Evolutionary conservation across 257 asterid genomes (phyloP), one percentile per base, ranked within the genome.

Genomic region (Vinca minor): DNA sequence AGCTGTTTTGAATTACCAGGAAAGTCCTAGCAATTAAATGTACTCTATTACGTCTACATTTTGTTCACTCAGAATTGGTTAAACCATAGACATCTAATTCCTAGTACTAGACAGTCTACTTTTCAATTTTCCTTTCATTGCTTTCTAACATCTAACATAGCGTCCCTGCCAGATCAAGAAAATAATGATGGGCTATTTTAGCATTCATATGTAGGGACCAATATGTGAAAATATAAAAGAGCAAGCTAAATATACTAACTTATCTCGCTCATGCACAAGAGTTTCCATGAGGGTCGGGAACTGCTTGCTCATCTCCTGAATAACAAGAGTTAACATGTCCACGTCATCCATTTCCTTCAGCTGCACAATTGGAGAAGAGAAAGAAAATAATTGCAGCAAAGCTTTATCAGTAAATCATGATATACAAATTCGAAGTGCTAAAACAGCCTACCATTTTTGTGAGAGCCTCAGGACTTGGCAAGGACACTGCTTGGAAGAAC

Each of bases 251-350:
- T 41, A 49, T 35, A 73, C 87, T 82, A 72, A 89, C 98, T 76
- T 88, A 71, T 92, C 98, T 2, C 97, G 96, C 72, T 92, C 98
- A 65, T 83, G 87, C 67, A 92, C 96, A 53, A 92, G 91, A 61
- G 95, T 89, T 74, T 90, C 95, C 96, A 87, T 85, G n/a, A 89
- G 84, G 60, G 95, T 87, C 5, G 97, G 98, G 72, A 82, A 89
- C 67, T 77, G 78, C 76, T 87, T 85, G 88, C 98, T 84, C 96
- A 89, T 87, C 78, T 89, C 97, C 72, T 92, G 97, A 79, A 92
- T 84, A 71, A 82, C 84, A 45, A 89, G 89, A 57, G 96, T 92
- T 71, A 89, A 67, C 96, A 89, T 85, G 83, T 92, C 96, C 25
- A 77, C 83, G 62, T 89, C 96, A 74, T 89, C 95, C 98, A 92